A percentile compares a stretch with the other conserved stretches of the same genome.
Conservation (phyloP, 371 early-diverging fungal species). For the Mortierella sp. region DNA sequence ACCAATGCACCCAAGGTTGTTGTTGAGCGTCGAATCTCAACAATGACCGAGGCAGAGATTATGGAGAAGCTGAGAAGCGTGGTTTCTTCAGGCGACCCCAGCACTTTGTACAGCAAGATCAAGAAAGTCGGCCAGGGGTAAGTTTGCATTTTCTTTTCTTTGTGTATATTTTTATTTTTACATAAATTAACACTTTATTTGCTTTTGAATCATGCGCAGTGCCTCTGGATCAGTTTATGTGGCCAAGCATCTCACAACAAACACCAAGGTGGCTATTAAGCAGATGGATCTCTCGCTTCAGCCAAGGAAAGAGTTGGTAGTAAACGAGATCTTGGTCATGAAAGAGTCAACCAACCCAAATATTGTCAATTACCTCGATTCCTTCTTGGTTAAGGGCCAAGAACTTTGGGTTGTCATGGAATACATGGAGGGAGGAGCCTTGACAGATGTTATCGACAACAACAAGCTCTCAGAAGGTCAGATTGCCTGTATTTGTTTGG, state of each 20-base stretch:
- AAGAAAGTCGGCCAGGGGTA: slow-evolving; percentile 98
- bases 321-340: slow-evolving; percentile 97
- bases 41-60: slow-evolving; percentile 91
- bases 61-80: slow-evolving; percentile 89
- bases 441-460: slow-evolving; percentile 97
- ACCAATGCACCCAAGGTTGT: slow-evolving; percentile 62
- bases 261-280: slow-evolving; percentile 93
- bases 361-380: slow-evolving; percentile 95
- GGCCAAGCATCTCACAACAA: slow-evolving; percentile 77
- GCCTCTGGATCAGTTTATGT: slow-evolving; percentile 97
- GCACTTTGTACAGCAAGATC: slow-evolving; percentile 84
- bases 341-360: slow-evolving; percentile 94
- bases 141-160: slow-evolving; percentile 18
- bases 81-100: slow-evolving; percentile 92
- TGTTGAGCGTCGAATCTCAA: slow-evolving; percentile 79
- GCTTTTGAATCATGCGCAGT: slow-evolving; percentile 57
- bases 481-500: slow-evolving; percentile 91
- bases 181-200: neutral
- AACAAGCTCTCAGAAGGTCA: slow-evolving; percentile 92
- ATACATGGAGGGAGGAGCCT: slow-evolving; percentile 98
- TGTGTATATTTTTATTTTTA: neutral
- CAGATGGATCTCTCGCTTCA: slow-evolving; percentile 96
- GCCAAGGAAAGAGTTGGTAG: slow-evolving; percentile 94
- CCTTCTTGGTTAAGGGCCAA: slow-evolving; percentile 82
- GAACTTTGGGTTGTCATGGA: slow-evolving; percentile 99